Conservation (phyloP, 78 protist species). For the Dictyostelium firmibasis region DNA sequence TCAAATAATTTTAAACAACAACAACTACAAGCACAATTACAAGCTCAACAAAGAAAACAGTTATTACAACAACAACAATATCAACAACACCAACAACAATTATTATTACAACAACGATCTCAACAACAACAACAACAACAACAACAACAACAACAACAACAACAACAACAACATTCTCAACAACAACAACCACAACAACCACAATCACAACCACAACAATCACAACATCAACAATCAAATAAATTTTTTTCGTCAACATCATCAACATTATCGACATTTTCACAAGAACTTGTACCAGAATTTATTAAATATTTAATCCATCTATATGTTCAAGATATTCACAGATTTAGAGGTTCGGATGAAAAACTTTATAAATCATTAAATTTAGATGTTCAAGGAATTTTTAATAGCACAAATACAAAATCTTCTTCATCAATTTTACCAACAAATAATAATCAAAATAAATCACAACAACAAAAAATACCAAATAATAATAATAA, state of each 20-base stretch:
- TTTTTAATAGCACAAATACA: neutral
- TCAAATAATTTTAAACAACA: constrained; percentile 1
- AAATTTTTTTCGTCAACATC: constrained; percentile 19
- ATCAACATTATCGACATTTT: neutral
- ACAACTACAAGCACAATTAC: neutral
- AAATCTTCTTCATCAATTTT: neutral
- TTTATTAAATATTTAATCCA: constrained; percentile 53
- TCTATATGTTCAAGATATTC: constrained; percentile 66
- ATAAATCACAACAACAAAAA: neutral
- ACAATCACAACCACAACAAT: neutral
- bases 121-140: constrained; percentile 3
- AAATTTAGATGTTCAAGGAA: constrained; percentile 31
- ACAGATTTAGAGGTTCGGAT: constrained; percentile 65
- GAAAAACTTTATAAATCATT: constrained; percentile 46
- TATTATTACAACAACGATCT: neutral
- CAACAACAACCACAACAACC: neutral
- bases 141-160: neutral
- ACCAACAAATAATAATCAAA: neutral
- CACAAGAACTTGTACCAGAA: constrained; percentile 15
- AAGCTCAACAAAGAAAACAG: neutral
- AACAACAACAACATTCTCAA: neutral
- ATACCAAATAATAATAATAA: neutral
- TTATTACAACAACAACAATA: neutral
- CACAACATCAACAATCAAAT: neutral
- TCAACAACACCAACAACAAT: neutral